Evolutionary conservation across 2,329 filamentous ascomycete species (phyloP).

Genomic region (Alternaria solani): DNA sequence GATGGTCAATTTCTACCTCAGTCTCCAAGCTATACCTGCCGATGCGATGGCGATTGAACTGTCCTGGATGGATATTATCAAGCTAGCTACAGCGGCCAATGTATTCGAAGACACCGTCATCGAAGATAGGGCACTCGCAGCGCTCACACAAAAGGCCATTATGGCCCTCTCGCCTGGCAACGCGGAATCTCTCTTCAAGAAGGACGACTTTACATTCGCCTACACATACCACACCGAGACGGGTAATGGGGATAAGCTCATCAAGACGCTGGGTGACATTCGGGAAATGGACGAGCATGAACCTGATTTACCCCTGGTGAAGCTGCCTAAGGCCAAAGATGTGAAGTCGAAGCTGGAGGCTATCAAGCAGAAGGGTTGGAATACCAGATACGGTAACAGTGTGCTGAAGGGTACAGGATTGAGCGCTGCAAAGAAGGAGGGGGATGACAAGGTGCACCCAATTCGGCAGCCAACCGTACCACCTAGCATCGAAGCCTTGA

Average conservation of each 20-base stretch:
- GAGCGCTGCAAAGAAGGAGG: background rate
- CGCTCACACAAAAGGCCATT: background rate
- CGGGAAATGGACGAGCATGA: background rate
- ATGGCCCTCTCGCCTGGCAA: background rate
- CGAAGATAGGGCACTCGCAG: background rate
- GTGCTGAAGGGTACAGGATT: background rate
- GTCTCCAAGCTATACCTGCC: background rate
- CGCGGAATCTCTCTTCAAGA: background rate
- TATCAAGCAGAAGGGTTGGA: background rate
- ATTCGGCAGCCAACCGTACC: conserved; percentile 10
- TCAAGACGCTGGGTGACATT: background rate
- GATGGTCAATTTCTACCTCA: conserved; percentile 1
- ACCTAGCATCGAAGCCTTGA: conserved; percentile 1
- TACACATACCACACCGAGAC: background rate
- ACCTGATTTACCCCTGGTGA: background rate
- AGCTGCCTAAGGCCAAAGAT: background rate
- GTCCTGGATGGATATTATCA: conserved; percentile 10
- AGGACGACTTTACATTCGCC: conserved; percentile 2
- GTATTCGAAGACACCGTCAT: background rate
- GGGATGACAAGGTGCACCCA: background rate
- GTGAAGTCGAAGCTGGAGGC: background rate
- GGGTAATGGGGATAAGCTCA: background rate
- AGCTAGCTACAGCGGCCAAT: conserved; percentile 7
- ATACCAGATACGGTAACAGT: background rate
- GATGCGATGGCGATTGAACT: conserved; percentile 1